Evolutionary conservation across 2,329 filamentous ascomycete species (phyloP).

Genomic region (Dactylonectria estremocensis): DNA sequence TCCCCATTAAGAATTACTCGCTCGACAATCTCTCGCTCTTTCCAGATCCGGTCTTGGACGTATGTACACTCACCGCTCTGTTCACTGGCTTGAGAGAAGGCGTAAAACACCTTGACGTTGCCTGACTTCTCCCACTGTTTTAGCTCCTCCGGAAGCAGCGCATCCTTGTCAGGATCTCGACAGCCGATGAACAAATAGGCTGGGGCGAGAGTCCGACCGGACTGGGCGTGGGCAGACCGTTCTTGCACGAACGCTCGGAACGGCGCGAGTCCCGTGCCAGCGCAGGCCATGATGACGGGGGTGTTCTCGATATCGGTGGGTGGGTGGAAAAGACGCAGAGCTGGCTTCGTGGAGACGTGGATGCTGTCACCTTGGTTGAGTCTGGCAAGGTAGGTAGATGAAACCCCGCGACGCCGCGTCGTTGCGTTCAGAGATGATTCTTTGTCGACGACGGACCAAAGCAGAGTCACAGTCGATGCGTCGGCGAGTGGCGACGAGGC

Average conservation of each 20-base stretch:
- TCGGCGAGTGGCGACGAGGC: constrained; percentile 77
- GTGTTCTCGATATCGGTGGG: constrained; percentile 58
- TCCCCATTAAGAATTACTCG: constrained; percentile 13
- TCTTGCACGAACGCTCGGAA: constrained; percentile 74
- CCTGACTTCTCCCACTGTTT: constrained; percentile 63
- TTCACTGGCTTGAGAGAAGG: constrained; percentile 55
- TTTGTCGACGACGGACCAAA: constrained; percentile 73
- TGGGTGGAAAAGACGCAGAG: constrained; percentile 59
- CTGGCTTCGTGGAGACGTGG: constrained; percentile 62
- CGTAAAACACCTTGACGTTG: constrained; percentile 69
- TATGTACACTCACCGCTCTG: constrained; percentile 26
- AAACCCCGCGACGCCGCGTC: constrained; percentile 65
- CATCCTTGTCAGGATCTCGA: constrained; percentile 60
- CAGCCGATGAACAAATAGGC: constrained; percentile 67
- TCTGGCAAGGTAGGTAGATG: constrained; percentile 70
- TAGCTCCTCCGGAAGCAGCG: constrained; percentile 61
- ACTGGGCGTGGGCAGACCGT: constrained; percentile 66
- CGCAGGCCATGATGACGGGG: constrained; percentile 64
- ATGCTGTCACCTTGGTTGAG: constrained; percentile 58
- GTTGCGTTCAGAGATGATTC: constrained; percentile 61
- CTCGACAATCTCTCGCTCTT: constrained; percentile 12
- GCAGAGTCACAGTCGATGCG: constrained; percentile 70
- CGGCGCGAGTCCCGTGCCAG: constrained; percentile 69
- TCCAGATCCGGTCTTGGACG: constrained; percentile 27
- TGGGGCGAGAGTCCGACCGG: constrained; percentile 67